Evolutionary conservation across 2,329 filamentous ascomycete genomes (phyloP).

Genomic region (Paraphoma sp.): DNA sequence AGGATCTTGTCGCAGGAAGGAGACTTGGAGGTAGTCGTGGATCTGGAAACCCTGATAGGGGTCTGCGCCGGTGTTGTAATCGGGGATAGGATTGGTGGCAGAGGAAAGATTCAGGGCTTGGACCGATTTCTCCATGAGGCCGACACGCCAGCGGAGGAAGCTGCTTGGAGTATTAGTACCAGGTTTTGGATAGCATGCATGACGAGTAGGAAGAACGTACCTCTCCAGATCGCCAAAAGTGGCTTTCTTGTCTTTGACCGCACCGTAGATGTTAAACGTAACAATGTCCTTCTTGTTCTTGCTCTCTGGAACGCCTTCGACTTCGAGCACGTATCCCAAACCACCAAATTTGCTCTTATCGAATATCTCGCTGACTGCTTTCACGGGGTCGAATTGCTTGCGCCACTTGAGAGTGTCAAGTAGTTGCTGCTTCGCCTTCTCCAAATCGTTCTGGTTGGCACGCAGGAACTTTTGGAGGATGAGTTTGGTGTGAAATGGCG

Average conservation of each 20-base stretch:
- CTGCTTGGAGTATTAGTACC: slow-evolving; percentile 53
- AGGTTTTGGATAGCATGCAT: background rate
- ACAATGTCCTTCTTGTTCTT: slow-evolving; percentile 69
- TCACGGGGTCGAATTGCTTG: slow-evolving; percentile 73
- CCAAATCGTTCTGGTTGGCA: slow-evolving; percentile 80
- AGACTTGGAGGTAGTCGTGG: slow-evolving; percentile 89
- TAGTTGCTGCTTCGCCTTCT: slow-evolving; percentile 79
- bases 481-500: slow-evolving; percentile 77
- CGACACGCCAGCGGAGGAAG: slow-evolving; percentile 88
- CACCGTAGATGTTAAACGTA: slow-evolving; percentile 93
- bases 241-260: slow-evolving; percentile 77
- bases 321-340: slow-evolving; percentile 81
- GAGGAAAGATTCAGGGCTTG: slow-evolving; percentile 73
- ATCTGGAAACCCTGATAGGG: slow-evolving; percentile 92
- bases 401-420: slow-evolving; percentile 82
- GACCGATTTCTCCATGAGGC: slow-evolving; percentile 87
- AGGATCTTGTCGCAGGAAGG: slow-evolving; percentile 84
- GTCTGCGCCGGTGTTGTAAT: slow-evolving; percentile 70
- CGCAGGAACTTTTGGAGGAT: slow-evolving; percentile 93
- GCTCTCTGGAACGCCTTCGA: slow-evolving; percentile 62
- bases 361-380: slow-evolving; percentile 68
- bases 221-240: slow-evolving; percentile 84
- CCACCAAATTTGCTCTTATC: slow-evolving; percentile 74
- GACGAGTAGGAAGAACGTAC: slow-evolving; percentile 54
- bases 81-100: slow-evolving; percentile 74